Evolutionary conservation across 306 rosid genomes (phyloP), one percentile per base, ranked within the genome.

Genomic region (Neltuma alba): DNA sequence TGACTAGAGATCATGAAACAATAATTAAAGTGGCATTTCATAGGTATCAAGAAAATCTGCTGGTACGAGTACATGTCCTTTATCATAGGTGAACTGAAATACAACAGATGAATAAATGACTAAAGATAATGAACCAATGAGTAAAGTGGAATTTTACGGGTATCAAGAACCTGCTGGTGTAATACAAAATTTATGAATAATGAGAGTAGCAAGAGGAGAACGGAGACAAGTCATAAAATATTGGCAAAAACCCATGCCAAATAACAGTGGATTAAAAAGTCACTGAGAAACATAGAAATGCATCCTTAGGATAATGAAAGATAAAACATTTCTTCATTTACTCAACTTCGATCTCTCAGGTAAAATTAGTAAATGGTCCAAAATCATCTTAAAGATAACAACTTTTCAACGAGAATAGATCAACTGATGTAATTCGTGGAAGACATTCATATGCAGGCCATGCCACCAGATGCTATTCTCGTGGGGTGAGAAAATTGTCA

Each of bases 1-100:
- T n/a, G n/a, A n/a, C n/a, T n/a, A n/a, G n/a, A n/a, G n/a, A n/a
- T n/a, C n/a, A n/a, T n/a, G n/a, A n/a, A n/a, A n/a, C n/a, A n/a
- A n/a, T 8, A 36, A 41, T 30, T 63, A 63, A 20, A 52, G 48
- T 27, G 14, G 9, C 9, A 4, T 64, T 5, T 33, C 13, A 54
- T 13, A 31, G 64, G 48, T 60, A 16, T 27, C 2, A 70, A 70
- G 34, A 76, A 76, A 37, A 55, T 67, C 9, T 36, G 30, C 0
- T 42, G 20, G n/a, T n/a, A n/a, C n/a, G n/a, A n/a, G n/a, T n/a
- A n/a, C n/a, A n/a, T n/a, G n/a, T n/a, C n/a, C 99, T 76, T 83
- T 86, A 74, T 86, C 88, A 73, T 70, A 80, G 76, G 94, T 94
- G 89, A 94, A 94, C 99, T 92, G 94, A 89, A 92, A 85, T 73